These are phyloP conservation scores for Boletus reticulatus DNA, from an alignment of 768 basidiomycete genomes.

Conservation along the genomic window DNA sequence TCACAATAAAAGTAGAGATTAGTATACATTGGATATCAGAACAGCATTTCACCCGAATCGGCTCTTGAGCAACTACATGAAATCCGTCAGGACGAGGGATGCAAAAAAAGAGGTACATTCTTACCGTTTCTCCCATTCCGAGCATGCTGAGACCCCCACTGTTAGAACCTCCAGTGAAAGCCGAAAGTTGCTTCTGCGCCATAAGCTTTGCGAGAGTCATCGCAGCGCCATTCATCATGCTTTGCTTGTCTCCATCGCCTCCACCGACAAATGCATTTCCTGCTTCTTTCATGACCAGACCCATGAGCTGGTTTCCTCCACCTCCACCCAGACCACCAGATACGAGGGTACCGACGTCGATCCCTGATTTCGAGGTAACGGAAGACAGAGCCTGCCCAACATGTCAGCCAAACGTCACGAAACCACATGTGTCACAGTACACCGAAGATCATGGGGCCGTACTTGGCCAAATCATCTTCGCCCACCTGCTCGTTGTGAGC, in stretches of 20 bases:
- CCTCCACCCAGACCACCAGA: conserved; percentile 40
- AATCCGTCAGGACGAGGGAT: background rate
- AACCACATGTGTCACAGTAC: conserved; percentile 3
- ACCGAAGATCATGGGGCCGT: conserved; percentile 20
- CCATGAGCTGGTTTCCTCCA: conserved; percentile 66
- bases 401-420: conserved; percentile 1
- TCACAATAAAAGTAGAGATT: no score
- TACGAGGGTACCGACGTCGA: conserved; percentile 23
- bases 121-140: conserved; percentile 49
- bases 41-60: conserved; percentile 7
- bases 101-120: background rate
- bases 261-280: conserved; percentile 68
- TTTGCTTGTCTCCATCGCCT: conserved; percentile 67
- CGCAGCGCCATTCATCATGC: conserved; percentile 80
- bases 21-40: background rate
- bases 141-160: conserved; percentile 69
- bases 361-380: conserved; percentile 28
- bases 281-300: conserved; percentile 83
- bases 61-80: conserved; percentile 13
- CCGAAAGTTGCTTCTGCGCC: conserved; percentile 54
- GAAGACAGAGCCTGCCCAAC: conserved; percentile 19
- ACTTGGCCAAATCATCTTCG: conserved; percentile 10
- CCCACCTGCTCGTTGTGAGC: conserved; percentile 15
- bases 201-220: conserved; percentile 85
- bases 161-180: conserved; percentile 52